Evolutionary conservation across 345 rosid genomes (phyloP).

Genomic region (Lepidium sativum): DNA sequence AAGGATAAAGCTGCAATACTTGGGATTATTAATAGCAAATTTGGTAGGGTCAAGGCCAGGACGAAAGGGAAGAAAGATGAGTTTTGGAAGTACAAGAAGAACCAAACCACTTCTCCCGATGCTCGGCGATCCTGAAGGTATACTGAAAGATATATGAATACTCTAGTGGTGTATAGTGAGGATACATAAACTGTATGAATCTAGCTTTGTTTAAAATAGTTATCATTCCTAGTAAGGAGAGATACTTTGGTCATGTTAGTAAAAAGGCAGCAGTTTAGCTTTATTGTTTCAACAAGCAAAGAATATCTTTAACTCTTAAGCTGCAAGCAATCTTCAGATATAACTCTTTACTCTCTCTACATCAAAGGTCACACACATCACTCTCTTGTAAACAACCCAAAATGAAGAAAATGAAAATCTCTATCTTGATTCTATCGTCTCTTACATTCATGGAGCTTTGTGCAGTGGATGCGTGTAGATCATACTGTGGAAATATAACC

Average conservation of each 20-base stretch:
- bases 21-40: constrained; percentile 67
- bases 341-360: constrained; percentile 5
- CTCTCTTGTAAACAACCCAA: neutral
- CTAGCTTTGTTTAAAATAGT: neutral
- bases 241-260: constrained; percentile 14
- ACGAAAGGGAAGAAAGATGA: constrained; percentile 77
- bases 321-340: constrained; percentile 16
- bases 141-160: neutral
- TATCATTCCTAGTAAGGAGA: neutral
- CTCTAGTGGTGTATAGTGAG: neutral
- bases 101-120: constrained; percentile 21
- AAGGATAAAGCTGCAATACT: constrained; percentile 70
- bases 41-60: constrained; percentile 51
- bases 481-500: constrained; percentile 80
- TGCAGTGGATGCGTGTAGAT: constrained; percentile 39
- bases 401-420: constrained; percentile 10
- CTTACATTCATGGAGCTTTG: constrained; percentile 9
- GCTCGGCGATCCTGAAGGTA: constrained; percentile 2
- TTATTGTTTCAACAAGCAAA: constrained; percentile 24
- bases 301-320: constrained; percentile 25
- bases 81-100: constrained; percentile 76
- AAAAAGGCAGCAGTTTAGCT: constrained; percentile 15
- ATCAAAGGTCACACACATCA: neutral
- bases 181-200: neutral
- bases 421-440: constrained; percentile 2